phyloP scores from a whole-genome alignment of 305 asterid species.

The Fraxinus floribunda region DNA sequence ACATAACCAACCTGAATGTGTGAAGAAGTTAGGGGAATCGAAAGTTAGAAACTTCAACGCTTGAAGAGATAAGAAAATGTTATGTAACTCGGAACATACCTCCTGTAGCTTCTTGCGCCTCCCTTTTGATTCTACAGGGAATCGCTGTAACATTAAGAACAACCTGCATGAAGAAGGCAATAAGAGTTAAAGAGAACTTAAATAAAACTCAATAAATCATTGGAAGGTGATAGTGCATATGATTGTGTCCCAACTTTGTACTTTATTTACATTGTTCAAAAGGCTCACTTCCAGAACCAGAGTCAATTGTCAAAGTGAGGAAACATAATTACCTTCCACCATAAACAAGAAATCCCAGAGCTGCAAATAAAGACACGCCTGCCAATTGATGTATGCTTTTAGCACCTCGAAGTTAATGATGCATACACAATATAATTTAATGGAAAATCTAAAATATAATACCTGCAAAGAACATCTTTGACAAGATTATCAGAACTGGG shows the following conservation, averaged over 20 bases:
- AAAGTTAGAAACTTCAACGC: conserved; percentile 10
- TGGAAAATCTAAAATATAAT: conserved; percentile 14
- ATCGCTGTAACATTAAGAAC: conserved; percentile 83
- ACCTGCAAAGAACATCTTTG: conserved; percentile 99
- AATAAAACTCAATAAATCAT: not conserved
- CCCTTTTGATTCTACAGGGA: conserved; percentile 96
- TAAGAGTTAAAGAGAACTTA: conserved; percentile 7
- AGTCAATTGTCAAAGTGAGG: conserved; percentile 12
- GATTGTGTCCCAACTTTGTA: not conserved
- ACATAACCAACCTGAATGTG: conserved; percentile 90
- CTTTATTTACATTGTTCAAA: not conserved
- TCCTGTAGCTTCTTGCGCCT: conserved; percentile 95
- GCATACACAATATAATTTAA: not conserved
- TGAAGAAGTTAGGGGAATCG: conserved; percentile 16
- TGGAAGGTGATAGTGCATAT: not conserved
- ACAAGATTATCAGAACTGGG: conserved; percentile 52
- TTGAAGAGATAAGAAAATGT: conserved; percentile 7
- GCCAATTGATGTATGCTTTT: conserved; percentile 32
- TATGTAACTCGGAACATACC: conserved; percentile 39
- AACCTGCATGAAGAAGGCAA: conserved; percentile 49
- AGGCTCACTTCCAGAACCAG: conserved; percentile 1
- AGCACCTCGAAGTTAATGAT: conserved; percentile 25
- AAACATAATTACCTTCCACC: conserved; percentile 78
- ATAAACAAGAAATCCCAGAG: conserved; percentile 88
- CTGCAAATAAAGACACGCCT: conserved; percentile 91